Evolutionary conservation across 805 yeast species (phyloP), one percentile per base, ranked within the genome.

Genomic region (Hanseniaspora meyeri): DNA sequence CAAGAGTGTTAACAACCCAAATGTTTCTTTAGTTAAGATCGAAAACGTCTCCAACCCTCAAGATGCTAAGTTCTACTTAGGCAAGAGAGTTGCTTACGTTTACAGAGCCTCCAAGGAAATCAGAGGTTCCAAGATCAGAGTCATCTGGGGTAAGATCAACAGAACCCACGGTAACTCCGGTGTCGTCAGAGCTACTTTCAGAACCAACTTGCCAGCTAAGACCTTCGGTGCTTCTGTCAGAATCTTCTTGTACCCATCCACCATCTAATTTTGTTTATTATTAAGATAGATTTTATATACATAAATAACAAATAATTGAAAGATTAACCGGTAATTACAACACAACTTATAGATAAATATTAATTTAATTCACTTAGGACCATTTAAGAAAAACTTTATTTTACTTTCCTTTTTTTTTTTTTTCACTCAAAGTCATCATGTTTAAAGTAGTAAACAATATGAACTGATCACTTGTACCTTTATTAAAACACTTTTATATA

Each of bases 141-240:
- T 93, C 72, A 89, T 93, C 81, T 93, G 98, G 98, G 98, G 98
- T 77, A 91, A 91, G 82, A 82, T 93, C 68, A 80, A 95, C 79
- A 90, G 97, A 85, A 80, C 97, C 68, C 98, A 93, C 85, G 98
- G 98, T 77, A 87, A 82, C 90, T 79, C 84, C 71, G 98, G 98
- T 80, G 80, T 87, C 67, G 96, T 93, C 69, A 91, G 98, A 81
- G 97, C 98, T 72, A 87, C 83, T 79, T 93, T 93, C 95, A 90
- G 87, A 81, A 82, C 86, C 78, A 93, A 93, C 90, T 85, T 93
- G 74, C 98, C 98, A 77, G 90, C 98, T 69, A 90, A 91, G 87
- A 89, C 97, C 70, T 91, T 93, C 76, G 98, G 98, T 81, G 97
- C 98, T 74, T 85, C 96, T 66, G 97, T 93, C 75, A 87, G 98